Evolutionary conservation across 768 basidiomycete genomes (phyloP).

Genomic region (Kwoniella dejecticola): DNA sequence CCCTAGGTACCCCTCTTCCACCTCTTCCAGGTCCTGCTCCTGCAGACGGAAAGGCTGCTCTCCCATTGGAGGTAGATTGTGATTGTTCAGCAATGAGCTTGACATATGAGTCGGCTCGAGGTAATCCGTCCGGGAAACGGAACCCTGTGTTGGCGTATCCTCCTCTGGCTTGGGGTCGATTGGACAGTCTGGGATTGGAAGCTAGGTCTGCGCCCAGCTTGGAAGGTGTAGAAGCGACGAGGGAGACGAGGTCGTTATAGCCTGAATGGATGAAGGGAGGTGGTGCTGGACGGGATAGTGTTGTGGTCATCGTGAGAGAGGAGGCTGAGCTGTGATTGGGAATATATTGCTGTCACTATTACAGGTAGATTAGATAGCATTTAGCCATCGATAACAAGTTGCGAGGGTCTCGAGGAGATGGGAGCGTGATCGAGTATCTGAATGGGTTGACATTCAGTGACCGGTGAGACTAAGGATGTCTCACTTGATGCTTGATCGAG

Average conservation of each 20-base stretch:
- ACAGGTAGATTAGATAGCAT: too few relatives aligned
- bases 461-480: too few relatives aligned
- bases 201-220: slow-evolving; percentile 22
- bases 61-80: not conserved
- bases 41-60: not conserved
- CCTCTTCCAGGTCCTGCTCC: slow-evolving; percentile 2
- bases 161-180: not conserved
- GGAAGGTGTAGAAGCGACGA: slow-evolving; percentile 37
- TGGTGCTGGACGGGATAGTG: slow-evolving; percentile 13
- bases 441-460: too few relatives aligned
- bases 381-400: too few relatives aligned
- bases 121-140: slow-evolving; percentile 5
- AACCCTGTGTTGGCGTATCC: slow-evolving; percentile 1
- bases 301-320: slow-evolving; percentile 15
- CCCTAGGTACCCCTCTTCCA: slow-evolving; percentile 9
- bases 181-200: slow-evolving; percentile 8
- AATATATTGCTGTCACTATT: too few relatives aligned
- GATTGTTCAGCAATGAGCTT: not conserved
- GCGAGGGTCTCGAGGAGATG: too few relatives aligned
- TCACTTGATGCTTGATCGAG: too few relatives aligned
- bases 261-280: slow-evolving; percentile 39
- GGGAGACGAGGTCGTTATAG: slow-evolving; percentile 33
- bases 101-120: slow-evolving; percentile 5
- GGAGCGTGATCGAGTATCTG: too few relatives aligned
- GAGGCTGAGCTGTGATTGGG: too few relatives aligned